phyloP scores from a whole-genome alignment of 2,329 filamentous ascomycete species.

The Penicillium sclerotigenum region DNA sequence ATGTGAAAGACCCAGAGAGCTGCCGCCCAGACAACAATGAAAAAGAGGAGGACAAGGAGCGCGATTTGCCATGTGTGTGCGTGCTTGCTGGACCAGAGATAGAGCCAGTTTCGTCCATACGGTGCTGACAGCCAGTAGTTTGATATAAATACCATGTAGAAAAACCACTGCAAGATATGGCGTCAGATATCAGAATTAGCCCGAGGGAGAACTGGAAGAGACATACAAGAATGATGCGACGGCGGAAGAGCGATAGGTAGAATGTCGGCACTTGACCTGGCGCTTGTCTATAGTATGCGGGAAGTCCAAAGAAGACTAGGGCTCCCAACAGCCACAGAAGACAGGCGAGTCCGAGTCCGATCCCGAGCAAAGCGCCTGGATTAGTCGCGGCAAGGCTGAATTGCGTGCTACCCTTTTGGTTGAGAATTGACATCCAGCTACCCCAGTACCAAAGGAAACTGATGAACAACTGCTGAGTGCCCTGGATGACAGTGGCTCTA shows the following conservation, averaged over 20 bases:
- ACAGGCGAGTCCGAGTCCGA: conserved; percentile 56
- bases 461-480: conserved; percentile 64
- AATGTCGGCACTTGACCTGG: conserved; percentile 64
- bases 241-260: conserved; percentile 60
- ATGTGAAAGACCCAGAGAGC: conserved; percentile 49
- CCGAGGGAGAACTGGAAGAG: conserved; percentile 30
- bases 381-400: conserved; percentile 36
- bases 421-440: conserved; percentile 45
- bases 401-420: conserved; percentile 42
- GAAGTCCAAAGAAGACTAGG: conserved; percentile 58
- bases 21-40: conserved; percentile 55
- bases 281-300: conserved; percentile 63
- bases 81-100: conserved; percentile 55
- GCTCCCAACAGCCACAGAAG: conserved; percentile 56
- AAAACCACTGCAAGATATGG: conserved; percentile 49
- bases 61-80: conserved; percentile 56
- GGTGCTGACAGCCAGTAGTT: conserved; percentile 66
- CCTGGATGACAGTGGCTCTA: conserved; percentile 63
- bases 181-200: neutral
- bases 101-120: conserved; percentile 66
- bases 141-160: conserved; percentile 59
- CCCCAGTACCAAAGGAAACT: conserved; percentile 67
- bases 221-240: conserved; percentile 47
- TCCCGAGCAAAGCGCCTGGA: conserved; percentile 49
- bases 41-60: conserved; percentile 49